Percentiles rank a stretch among this genome's conserved stretches.
phyloP scores from a whole-genome alignment of 164 flowering plant genomes.

The Annona squamosa region DNA sequence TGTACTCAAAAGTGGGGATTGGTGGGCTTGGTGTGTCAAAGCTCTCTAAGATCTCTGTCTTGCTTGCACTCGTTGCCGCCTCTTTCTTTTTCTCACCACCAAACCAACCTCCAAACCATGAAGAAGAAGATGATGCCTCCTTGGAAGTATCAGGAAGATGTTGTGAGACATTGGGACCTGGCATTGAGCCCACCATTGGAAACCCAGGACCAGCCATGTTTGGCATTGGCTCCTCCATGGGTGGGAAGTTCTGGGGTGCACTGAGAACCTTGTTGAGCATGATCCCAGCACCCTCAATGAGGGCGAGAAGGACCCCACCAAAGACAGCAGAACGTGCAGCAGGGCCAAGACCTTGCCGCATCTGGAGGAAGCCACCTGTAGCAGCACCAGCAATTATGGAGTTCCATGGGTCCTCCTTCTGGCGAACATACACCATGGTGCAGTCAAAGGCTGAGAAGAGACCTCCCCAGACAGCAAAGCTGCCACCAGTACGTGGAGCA shows the following conservation, averaged over 20 bases:
- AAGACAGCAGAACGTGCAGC: slow-evolving; percentile 53
- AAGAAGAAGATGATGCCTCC: slow-evolving; percentile 20
- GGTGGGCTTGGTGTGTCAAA: slow-evolving; percentile 51
- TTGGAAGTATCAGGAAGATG: slow-evolving; percentile 4
- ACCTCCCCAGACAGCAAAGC: slow-evolving; percentile 94
- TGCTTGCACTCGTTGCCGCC: slow-evolving; percentile 15
- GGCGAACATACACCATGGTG: slow-evolving; percentile 69
- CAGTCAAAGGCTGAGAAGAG: slow-evolving; percentile 80
- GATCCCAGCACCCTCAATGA: slow-evolving; percentile 86
- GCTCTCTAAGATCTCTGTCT: slow-evolving; percentile 62
- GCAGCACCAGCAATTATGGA: slow-evolving; percentile 90
- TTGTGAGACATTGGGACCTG: not conserved
- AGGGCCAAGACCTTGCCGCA: slow-evolving; percentile 69
- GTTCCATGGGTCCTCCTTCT: slow-evolving; percentile 97
- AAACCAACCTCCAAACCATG: slow-evolving; percentile 71
- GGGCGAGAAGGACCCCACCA: slow-evolving; percentile 72
- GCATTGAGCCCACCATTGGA: slow-evolving; percentile 20
- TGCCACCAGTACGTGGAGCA: slow-evolving; percentile 81
- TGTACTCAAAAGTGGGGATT: slow-evolving; percentile 51
- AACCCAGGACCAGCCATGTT: slow-evolving; percentile 25
- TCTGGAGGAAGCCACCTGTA: slow-evolving; percentile 80
- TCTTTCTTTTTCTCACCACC: slow-evolving; percentile 49
- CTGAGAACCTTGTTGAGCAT: slow-evolving; percentile 47
- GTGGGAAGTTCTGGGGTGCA: slow-evolving; percentile 39
- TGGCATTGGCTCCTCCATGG: slow-evolving; percentile 43